Percentiles rank a stretch among this genome's conserved stretches.
These are phyloP conservation scores for Patellaria atrata DNA, from an alignment of 495 filamentous ascomycete species.

Conservation along the genomic window DNA sequence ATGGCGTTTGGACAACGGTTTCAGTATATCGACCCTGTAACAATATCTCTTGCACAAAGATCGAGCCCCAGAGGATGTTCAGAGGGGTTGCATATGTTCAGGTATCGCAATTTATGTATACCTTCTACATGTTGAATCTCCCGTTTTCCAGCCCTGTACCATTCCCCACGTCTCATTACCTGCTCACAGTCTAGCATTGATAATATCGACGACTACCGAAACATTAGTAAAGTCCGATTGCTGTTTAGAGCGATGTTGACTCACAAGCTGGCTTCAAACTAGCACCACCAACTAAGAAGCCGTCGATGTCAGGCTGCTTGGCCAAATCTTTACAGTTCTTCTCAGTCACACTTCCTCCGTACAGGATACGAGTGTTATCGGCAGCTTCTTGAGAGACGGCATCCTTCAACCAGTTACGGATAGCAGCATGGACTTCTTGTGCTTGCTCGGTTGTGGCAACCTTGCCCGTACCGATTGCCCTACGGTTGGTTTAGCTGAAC, in stretches of 20 bases:
- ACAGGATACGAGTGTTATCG: slow-evolving; percentile 76
- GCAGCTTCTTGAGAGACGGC: slow-evolving; percentile 55
- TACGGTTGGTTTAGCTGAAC: slow-evolving; percentile 11
- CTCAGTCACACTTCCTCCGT: slow-evolving; percentile 91
- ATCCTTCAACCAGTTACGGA: slow-evolving; percentile 73
- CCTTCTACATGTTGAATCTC: too few relatives aligned
- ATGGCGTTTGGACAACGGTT: too few relatives aligned
- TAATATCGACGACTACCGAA: slow-evolving; percentile 48
- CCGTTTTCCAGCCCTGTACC: too few relatives aligned
- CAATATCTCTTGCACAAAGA: too few relatives aligned
- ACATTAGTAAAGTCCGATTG: slow-evolving; percentile 10
- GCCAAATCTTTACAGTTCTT: slow-evolving; percentile 95
- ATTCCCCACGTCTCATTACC: too few relatives aligned
- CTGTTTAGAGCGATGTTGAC: slow-evolving; percentile 29
- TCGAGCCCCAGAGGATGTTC: too few relatives aligned
- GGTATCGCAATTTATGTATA: slow-evolving; percentile 22
- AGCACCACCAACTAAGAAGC: slow-evolving; percentile 94
- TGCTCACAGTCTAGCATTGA: slow-evolving; percentile 45
- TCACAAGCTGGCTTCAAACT: slow-evolving; percentile 96
- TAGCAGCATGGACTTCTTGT: slow-evolving; percentile 86
- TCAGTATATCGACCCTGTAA: too few relatives aligned
- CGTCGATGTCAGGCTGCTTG: slow-evolving; percentile 87
- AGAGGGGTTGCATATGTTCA: background rate
- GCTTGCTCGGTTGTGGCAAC: slow-evolving; percentile 88
- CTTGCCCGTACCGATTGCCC: slow-evolving; percentile 94